These are phyloP conservation scores for Acephala macrosclerotiorum DNA, from an alignment of 2,329 filamentous ascomycete genomes.

Conservation along the genomic window DNA sequence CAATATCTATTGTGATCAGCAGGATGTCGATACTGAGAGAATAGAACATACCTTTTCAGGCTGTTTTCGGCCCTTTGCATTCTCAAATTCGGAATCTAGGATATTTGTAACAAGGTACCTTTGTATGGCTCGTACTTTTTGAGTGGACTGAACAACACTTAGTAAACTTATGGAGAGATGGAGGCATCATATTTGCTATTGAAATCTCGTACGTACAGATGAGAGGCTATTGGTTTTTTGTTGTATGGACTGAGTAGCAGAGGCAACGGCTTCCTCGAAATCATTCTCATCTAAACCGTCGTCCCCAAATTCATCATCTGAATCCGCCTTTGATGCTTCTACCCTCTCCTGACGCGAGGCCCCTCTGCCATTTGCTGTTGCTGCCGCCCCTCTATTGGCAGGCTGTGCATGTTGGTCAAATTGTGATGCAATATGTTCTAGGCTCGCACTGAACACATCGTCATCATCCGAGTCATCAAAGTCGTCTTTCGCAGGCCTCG, in stretches of 20 bases:
- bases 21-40: not conserved
- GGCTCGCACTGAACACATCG: constrained; percentile 63
- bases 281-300: constrained; percentile 70
- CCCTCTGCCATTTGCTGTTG: not conserved
- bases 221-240: constrained; percentile 45
- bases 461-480: constrained; percentile 74
- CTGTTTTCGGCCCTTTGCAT: constrained; percentile 64
- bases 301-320: constrained; percentile 78
- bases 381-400: constrained; percentile 1
- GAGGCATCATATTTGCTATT: constrained; percentile 39
- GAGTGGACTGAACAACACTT: constrained; percentile 70
- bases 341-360: too few species aligned
- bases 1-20: constrained; percentile 64
- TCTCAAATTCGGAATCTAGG: constrained; percentile 71
- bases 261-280: constrained; percentile 77
- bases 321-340: constrained; percentile 51
- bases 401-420: constrained; percentile 53
- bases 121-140: constrained; percentile 79
- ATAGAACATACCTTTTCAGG: constrained; percentile 72
- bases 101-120: constrained; percentile 84
- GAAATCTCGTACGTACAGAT: constrained; percentile 60
- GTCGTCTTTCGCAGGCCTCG: constrained; percentile 55
- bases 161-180: constrained; percentile 54
- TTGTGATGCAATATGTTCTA: constrained; percentile 63
- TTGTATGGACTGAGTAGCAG: constrained; percentile 70